phyloP scores from a whole-genome alignment of 164 flowering plant species.

The Euptelea pleiosperma region DNA sequence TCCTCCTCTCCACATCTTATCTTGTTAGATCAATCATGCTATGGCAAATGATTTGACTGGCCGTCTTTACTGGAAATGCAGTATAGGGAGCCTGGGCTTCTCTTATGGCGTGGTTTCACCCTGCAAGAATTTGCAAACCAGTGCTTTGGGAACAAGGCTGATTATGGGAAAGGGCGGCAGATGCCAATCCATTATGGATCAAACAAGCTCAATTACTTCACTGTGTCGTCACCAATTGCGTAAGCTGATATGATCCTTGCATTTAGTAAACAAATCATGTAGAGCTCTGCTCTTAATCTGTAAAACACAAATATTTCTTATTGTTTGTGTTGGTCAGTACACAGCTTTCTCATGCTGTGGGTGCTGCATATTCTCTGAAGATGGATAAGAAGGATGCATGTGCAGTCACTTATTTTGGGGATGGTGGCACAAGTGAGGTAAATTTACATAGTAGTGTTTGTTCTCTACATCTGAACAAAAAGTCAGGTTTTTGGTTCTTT shows the following conservation, averaged over 20 bases:
- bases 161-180: slow-evolving; percentile 84
- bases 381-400: slow-evolving; percentile 90
- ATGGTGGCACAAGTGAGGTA: slow-evolving; percentile 96
- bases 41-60: neutral
- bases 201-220: slow-evolving; percentile 67
- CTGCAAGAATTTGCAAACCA: slow-evolving; percentile 81
- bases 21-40: no score
- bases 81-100: slow-evolving; percentile 89
- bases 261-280: neutral
- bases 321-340: slow-evolving; percentile 42
- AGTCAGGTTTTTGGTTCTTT: slow-evolving; percentile 1
- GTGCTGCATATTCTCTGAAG: slow-evolving; percentile 96
- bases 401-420: slow-evolving; percentile 80
- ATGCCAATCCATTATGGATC: slow-evolving; percentile 93
- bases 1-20: no score
- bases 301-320: neutral
- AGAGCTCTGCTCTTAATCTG: neutral
- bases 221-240: slow-evolving; percentile 89
- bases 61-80: slow-evolving; percentile 29
- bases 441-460: neutral
- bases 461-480: neutral
- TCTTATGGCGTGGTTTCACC: slow-evolving; percentile 91
- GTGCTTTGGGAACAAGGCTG: slow-evolving; percentile 69
- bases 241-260: slow-evolving; percentile 32
- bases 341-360: slow-evolving; percentile 92